Conservation (phyloP, 179 eudicot species). For the Drosera spatulata region DNA sequence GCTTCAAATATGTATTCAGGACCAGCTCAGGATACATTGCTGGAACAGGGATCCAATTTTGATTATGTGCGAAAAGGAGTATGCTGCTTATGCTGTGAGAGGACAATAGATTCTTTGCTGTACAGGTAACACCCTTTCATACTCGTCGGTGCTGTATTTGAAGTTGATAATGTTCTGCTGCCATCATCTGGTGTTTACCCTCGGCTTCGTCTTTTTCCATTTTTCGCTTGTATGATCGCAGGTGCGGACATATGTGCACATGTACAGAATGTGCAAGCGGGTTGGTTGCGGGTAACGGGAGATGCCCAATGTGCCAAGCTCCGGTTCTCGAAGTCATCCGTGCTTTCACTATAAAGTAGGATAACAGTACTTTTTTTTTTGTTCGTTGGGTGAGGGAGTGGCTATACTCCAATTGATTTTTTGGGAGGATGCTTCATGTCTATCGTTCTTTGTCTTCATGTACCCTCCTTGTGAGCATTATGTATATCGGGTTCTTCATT, state of each 20-base stretch:
- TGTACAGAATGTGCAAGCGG: conserved; percentile 65
- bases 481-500: no score
- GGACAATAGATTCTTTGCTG: conserved; percentile 50
- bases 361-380: no score
- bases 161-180: no score
- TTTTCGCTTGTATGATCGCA: conserved; percentile 8
- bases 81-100: conserved; percentile 55
- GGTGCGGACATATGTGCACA: conserved; percentile 95
- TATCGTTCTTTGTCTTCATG: no score
- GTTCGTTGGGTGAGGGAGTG: no score
- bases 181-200: neutral
- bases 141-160: neutral
- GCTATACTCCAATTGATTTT: no score
- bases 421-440: no score
- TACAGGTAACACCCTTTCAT: conserved; percentile 41
- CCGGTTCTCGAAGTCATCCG: conserved; percentile 70
- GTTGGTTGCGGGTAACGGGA: conserved; percentile 44
- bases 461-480: no score
- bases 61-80: conserved; percentile 55
- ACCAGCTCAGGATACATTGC: conserved; percentile 9
- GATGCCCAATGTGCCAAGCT: conserved; percentile 81
- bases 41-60: conserved; percentile 38
- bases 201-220: neutral
- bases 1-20: conserved; percentile 18
- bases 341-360: conserved; percentile 46